Evolutionary conservation across 1,284 basidiomycete species (phyloP).

Genomic region (Cryptococcus sp.): DNA sequence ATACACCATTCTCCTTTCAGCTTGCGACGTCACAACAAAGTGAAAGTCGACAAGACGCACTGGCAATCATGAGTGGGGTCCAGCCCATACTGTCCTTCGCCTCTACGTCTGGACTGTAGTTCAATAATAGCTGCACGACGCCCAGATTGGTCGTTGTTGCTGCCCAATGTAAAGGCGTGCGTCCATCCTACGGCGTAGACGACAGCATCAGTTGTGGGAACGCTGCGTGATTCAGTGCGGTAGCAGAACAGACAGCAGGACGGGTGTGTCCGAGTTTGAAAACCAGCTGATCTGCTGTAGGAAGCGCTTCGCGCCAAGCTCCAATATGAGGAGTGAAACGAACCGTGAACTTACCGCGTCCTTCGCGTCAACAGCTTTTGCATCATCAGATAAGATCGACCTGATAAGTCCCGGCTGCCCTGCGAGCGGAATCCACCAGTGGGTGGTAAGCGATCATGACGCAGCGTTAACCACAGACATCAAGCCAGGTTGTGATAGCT

Average conservation of each 20-base stretch:
- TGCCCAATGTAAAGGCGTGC: conserved; percentile 88
- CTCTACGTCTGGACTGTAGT: conserved; percentile 68
- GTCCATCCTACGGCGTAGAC: conserved; percentile 65
- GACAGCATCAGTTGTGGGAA: neutral
- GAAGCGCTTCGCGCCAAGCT: neutral
- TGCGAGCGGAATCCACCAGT: conserved; percentile 52
- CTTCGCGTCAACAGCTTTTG: conserved; percentile 65
- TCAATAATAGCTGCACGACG: conserved; percentile 71
- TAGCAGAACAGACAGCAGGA: neutral
- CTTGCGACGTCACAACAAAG: neutral
- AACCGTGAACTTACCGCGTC: conserved; percentile 63
- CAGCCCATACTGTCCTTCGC: conserved; percentile 73
- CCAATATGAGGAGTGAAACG: neutral
- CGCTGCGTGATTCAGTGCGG: too few species aligned
- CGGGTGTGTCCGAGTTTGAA: neutral
- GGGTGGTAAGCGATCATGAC: neutral
- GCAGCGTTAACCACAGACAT: too few species aligned
- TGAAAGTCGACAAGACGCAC: conserved; percentile 54
- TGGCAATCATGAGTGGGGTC: conserved; percentile 84
- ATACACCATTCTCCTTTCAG: neutral
- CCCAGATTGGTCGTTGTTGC: conserved; percentile 70
- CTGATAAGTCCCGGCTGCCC: conserved; percentile 75
- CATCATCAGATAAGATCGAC: conserved; percentile 68
- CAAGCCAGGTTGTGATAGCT: too few species aligned
- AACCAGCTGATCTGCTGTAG: neutral